These are phyloP conservation scores for Elasticomyces elasticus DNA, from an alignment of 495 filamentous ascomycete genomes.

Conservation along the genomic window DNA sequence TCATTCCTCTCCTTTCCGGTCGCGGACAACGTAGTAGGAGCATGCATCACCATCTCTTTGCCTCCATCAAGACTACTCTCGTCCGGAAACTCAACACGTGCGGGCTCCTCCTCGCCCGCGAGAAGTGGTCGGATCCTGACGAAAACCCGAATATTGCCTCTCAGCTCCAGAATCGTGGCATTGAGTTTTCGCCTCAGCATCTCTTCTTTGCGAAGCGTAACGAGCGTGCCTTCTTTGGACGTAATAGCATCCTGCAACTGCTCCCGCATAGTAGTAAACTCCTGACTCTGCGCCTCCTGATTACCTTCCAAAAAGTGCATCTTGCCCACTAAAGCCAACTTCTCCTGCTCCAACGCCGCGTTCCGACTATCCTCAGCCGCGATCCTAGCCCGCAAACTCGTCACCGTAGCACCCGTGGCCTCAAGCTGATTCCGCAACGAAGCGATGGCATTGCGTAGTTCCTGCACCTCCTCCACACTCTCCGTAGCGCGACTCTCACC, in stretches of 20 bases:
- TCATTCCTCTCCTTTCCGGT: conserved; percentile 64
- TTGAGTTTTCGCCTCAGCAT: conserved; percentile 84
- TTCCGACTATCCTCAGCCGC: conserved; percentile 41
- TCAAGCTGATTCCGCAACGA: conserved; percentile 10
- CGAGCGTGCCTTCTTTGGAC: conserved; percentile 56
- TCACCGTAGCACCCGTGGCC: conserved; percentile 8
- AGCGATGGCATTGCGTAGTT: conserved; percentile 50
- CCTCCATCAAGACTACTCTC: conserved; percentile 51
- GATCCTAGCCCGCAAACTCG: conserved; percentile 48
- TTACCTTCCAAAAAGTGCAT: conserved; percentile 84
- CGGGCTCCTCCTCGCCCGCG: conserved; percentile 42
- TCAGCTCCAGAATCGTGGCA: conserved; percentile 97
- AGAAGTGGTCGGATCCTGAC: conserved; percentile 86
- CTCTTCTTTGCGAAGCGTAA: conserved; percentile 84
- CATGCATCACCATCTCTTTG: conserved; percentile 74
- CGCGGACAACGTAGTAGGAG: conserved; percentile 73
- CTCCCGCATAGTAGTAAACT: conserved; percentile 65
- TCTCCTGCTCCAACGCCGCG: conserved; percentile 21
- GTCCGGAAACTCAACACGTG: conserved; percentile 70
- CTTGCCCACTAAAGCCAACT: conserved; percentile 30
- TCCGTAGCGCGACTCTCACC: conserved; percentile 42
- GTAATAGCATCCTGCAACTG: conserved; percentile 66
- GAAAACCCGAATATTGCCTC: conserved; percentile 97
- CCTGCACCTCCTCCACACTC: conserved; percentile 53
- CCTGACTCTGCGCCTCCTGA: conserved; percentile 70